Conservation (phyloP, 805 yeast genomes). For the Nakazawaea wyomingensis region DNA sequence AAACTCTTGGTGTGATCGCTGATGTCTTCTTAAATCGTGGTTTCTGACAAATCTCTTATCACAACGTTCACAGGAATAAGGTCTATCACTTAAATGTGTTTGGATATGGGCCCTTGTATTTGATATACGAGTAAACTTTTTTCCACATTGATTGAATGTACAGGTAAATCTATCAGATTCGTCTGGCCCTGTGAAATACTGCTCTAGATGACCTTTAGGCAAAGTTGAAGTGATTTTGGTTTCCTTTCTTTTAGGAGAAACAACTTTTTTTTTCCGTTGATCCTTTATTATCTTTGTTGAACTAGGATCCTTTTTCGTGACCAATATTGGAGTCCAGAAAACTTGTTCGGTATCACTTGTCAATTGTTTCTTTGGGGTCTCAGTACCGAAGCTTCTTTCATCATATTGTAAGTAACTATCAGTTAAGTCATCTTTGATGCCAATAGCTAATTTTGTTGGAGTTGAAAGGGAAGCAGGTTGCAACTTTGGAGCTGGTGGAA, state of each 20-base stretch:
- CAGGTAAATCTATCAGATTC: slow-evolving; percentile 69
- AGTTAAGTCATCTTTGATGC: slow-evolving; percentile 19
- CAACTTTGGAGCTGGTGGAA: slow-evolving; percentile 18
- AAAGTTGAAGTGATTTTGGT: slow-evolving; percentile 58
- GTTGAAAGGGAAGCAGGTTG: slow-evolving; percentile 10
- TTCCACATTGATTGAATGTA: slow-evolving; percentile 71
- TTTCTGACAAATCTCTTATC: slow-evolving; percentile 88
- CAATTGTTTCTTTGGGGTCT: slow-evolving; percentile 12
- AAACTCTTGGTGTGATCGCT: slow-evolving; percentile 75
- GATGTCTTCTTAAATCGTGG: slow-evolving; percentile 89
- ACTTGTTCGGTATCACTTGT: slow-evolving; percentile 22
- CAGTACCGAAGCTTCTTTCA: slow-evolving; percentile 14
- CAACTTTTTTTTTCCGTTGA: slow-evolving; percentile 27
- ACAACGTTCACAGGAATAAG: slow-evolving; percentile 77
- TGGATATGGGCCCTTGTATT: slow-evolving; percentile 94
- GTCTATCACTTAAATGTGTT: slow-evolving; percentile 92
- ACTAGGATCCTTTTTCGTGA: slow-evolving; percentile 26
- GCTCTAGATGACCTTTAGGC: slow-evolving; percentile 88
- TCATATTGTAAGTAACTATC: slow-evolving; percentile 22
- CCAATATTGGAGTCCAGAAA: slow-evolving; percentile 29
- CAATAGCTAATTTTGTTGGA: slow-evolving; percentile 18
- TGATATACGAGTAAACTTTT: slow-evolving; percentile 80
- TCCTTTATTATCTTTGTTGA: slow-evolving; percentile 25
- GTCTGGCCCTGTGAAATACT: slow-evolving; percentile 77
- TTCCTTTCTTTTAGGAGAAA: slow-evolving; percentile 40